Percentiles rank a stretch among this genome's conserved stretches.
Evolutionary conservation across 2,329 filamentous ascomycete genomes (phyloP).

Genomic region (Colletotrichum sp.): DNA sequence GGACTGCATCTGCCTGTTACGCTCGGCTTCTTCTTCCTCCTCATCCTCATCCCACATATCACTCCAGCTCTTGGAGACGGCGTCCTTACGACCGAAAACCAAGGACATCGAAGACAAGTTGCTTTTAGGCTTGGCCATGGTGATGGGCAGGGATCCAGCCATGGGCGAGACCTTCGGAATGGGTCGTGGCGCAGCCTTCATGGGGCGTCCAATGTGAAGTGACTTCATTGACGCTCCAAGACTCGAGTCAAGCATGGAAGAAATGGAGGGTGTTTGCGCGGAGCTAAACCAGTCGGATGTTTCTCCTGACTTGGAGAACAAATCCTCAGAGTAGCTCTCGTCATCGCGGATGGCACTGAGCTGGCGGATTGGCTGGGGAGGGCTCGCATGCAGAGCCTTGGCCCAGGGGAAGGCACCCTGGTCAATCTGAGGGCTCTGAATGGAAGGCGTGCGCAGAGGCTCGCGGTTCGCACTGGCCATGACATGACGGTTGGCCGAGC

Average conservation of each 20-base stretch:
- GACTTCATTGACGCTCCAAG: conserved; percentile 83
- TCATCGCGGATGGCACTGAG: conserved; percentile 86
- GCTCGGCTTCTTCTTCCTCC: conserved; percentile 75
- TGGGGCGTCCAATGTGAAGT: conserved; percentile 58
- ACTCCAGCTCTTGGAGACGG: conserved; percentile 98
- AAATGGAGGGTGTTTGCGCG: conserved; percentile 79
- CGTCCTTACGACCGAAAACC: conserved; percentile 79
- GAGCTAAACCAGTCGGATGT: conserved; percentile 80
- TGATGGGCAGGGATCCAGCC: conserved; percentile 77
- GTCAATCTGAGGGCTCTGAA: conserved; percentile 85
- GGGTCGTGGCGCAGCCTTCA: conserved; percentile 46
- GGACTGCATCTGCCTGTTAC: conserved; percentile 60
- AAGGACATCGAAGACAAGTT: conserved; percentile 74
- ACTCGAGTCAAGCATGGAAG: conserved; percentile 83
- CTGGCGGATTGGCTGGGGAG: conserved; percentile 75
- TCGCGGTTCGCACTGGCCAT: conserved; percentile 90
- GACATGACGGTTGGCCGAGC: conserved; percentile 77
- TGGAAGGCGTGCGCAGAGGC: conserved; percentile 91
- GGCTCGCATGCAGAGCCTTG: conserved; percentile 81
- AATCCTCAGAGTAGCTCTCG: conserved; percentile 80
- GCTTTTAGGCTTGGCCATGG: conserved; percentile 76
- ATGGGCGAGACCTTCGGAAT: conserved; percentile 61
- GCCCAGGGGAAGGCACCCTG: conserved; percentile 92
- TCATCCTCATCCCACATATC: conserved; percentile 95
- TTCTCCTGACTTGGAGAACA: conserved; percentile 80